Evolutionary conservation across 805 yeast genomes (phyloP), one percentile per base, ranked within the genome.

Genomic region (Monosporozyma aerobia): DNA sequence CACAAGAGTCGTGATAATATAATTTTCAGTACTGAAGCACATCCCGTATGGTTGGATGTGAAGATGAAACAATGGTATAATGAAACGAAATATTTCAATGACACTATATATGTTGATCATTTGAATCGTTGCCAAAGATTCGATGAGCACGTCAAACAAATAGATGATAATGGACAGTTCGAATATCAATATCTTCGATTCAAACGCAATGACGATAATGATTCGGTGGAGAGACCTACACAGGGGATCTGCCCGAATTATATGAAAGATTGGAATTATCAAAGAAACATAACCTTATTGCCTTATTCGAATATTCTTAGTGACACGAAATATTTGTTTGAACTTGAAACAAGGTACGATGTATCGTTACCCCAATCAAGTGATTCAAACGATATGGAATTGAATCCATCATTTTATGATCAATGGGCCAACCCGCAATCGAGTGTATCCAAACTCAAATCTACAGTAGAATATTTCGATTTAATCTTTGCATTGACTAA

Each of bases 21-120:
- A 33, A 68, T 85, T 47, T 85, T 90, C 67, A 79, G 92, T 11
- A 90, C 98, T 0, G 98, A 90, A 62, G 97, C 90, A 0, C 98
- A 90, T 67, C 96, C 96, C 3, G 65, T 90, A 56, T 88, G 96
- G 95, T 73, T 77, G 51, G 79, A 79, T 47, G 56, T 67, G 5
- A 57, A 65, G 5, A 52, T 74, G 22, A 55, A 66, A 27, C 49
- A 59, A 19, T 59, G 65, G 29, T 67, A 72, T 54, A 57, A 57
- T 22, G 32, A 56, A 44, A 56, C 55, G 47, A 48, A 56, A 41
- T 54, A 53, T 46, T 58, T 63, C 44, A 59, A 57, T 47, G 64
- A 63, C 45, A 47, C 63, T 0, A 22, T 29, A 11, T 57, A 52
- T 41, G 49, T 51, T 7, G 33, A 51, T 3, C 63, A 63, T 49